phyloP scores from a whole-genome alignment of 495 filamentous ascomycete genomes.

The Trichocladium uniseriatum region DNA sequence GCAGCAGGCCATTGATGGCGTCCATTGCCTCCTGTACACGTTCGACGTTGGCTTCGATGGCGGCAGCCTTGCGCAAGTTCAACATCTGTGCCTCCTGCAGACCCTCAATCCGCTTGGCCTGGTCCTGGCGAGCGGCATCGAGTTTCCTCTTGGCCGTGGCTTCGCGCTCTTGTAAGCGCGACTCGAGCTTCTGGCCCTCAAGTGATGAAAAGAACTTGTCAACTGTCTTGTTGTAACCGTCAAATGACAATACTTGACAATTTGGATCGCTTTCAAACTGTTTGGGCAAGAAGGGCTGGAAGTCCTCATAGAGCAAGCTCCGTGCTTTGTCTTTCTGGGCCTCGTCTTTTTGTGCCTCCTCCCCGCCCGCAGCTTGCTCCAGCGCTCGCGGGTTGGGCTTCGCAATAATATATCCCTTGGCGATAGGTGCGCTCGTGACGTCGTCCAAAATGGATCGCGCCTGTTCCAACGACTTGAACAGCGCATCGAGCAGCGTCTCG shows the following conservation, averaged over 20 bases:
- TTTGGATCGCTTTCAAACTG: constrained; percentile 65
- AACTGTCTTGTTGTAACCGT: constrained; percentile 83
- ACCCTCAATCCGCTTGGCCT: constrained; percentile 71
- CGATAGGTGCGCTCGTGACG: constrained; percentile 47
- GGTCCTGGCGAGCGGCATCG: constrained; percentile 69
- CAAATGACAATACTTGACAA: constrained; percentile 59
- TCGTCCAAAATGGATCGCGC: constrained; percentile 54
- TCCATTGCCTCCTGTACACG: constrained; percentile 85
- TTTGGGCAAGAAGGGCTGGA: constrained; percentile 82
- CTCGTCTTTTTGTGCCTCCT: constrained; percentile 30
- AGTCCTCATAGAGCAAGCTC: constrained; percentile 76
- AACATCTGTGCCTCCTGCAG: constrained; percentile 69
- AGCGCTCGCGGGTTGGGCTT: constrained; percentile 40
- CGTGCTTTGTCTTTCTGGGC: constrained; percentile 32
- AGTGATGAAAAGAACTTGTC: constrained; percentile 96
- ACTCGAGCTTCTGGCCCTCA: constrained; percentile 87
- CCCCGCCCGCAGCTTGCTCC: constrained; percentile 25
- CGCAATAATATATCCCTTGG: constrained; percentile 82
- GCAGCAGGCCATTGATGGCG: constrained; percentile 79
- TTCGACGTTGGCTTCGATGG: constrained; percentile 81
- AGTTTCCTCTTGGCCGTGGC: constrained; percentile 72
- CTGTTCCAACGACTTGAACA: constrained; percentile 57
- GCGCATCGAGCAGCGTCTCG: constrained; percentile 50
- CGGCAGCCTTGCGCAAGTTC: constrained; percentile 79
- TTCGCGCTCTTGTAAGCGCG: constrained; percentile 69